Base-by-base conservation (phyloP, 305 asterid species). In the Plantago coronopus region DNA sequence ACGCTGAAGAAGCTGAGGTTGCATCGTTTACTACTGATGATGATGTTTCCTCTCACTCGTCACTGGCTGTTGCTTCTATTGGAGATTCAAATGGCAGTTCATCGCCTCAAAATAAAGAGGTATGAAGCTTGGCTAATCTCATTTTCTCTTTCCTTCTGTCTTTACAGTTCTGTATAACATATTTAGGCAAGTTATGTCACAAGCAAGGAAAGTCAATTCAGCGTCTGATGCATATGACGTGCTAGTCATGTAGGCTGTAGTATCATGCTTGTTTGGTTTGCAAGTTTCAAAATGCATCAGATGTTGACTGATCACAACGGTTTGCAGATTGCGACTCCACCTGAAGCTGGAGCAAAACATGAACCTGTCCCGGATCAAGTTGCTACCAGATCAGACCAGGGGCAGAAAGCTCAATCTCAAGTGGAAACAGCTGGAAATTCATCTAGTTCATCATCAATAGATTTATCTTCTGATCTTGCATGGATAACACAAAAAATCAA, bases 21-120 rank as follows among this genome's bases (percentile, higher is more conserved):
- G 75, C 78, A 55, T 71, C 83, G 7, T 76, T 70, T 61, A 75
- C 79, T 40, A 82, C 96, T 1, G 96, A 88, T 64, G 97, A 90
- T 74, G 97, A 86, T 74, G 80, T 65, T 68, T 86, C 95, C 45
- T 83, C 91, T 12, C 89, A 86, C 70, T 84, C 96, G 2, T 86
- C 96, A 4, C 63, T 63, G 63, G 80, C 74, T 64, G 81, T 67
- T 80, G 70, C 84, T 69, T 83, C 84, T 70, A 74, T 80, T 16
- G 69, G 73, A 59, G 90, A 83, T 54, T 78, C 93, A 54, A 81
- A 71, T 67, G 87, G 81, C 58, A 75, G 81, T 64, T 81, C 83
- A 55, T 78, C 85, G 2, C 83, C 83, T 53, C 91, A 72, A 57
- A 72, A 23, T 49, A 70, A 71, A 64, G 83, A 74, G 86, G 96